Evolutionary conservation across 2,329 filamentous ascomycete genomes (phyloP).

Genomic region (Ophiostoma pallidulum): DNA sequence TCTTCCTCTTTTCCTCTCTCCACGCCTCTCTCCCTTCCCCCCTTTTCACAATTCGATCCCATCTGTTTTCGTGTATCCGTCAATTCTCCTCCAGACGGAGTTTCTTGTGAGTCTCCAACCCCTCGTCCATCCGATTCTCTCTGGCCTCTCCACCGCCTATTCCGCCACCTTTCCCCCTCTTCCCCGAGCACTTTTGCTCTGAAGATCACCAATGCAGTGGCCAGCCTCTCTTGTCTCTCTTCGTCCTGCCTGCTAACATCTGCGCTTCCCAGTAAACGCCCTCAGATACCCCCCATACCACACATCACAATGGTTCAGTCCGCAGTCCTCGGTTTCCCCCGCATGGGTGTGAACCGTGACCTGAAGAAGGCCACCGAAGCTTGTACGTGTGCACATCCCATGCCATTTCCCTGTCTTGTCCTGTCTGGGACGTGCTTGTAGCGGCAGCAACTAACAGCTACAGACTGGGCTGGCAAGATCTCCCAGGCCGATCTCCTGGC

Average conservation of each 20-base stretch:
- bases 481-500: conserved; percentile 81
- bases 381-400: conserved; percentile 43
- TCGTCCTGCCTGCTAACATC: neutral
- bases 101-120: conserved; percentile 4
- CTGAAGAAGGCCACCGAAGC: conserved; percentile 99
- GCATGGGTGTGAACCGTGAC: conserved; percentile 97
- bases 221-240: no score
- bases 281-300: conserved; percentile 8
- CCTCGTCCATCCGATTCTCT: no score
- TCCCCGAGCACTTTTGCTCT: neutral
- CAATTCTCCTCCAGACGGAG: conserved; percentile 9
- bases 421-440: neutral
- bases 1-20: neutral
- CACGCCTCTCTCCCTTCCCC: neutral
- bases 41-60: conserved; percentile 3
- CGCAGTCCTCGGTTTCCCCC: conserved; percentile 93
- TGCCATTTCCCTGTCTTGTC: conserved; percentile 16
- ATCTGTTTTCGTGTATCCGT: conserved; percentile 9
- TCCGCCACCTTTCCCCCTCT: no score
- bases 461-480: conserved; percentile 84
- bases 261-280: conserved; percentile 5
- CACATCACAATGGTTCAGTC: conserved; percentile 51
- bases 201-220: no score
- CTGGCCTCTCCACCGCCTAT: neutral
- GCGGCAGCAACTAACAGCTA: neutral